phyloP scores from a whole-genome alignment of 1,284 basidiomycete species.

The Xanthoconium separans region DNA sequence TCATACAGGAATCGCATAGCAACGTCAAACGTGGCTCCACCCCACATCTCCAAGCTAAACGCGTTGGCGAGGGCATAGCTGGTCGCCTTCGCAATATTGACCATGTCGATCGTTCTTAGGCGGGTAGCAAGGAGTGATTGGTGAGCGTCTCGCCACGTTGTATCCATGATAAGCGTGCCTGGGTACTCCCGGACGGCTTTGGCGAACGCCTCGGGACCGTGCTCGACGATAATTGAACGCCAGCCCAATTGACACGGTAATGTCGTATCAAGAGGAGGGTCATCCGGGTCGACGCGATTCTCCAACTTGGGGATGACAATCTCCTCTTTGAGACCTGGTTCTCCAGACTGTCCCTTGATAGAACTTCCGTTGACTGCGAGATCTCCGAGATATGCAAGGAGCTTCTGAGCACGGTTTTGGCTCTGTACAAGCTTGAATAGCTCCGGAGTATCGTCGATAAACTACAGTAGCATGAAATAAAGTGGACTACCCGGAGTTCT shows the following conservation, averaged over 20 bases:
- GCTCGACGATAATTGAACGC: conserved; percentile 98
- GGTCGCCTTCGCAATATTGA: conserved; percentile 98
- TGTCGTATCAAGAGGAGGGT: conserved; percentile 75
- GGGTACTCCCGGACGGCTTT: conserved; percentile 97
- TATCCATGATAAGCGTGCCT: conserved; percentile 96
- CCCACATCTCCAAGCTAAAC: conserved; percentile 99
- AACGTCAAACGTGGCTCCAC: conserved; percentile 99
- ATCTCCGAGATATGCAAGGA: conserved; percentile 96
- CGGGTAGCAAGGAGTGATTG: conserved; percentile 97
- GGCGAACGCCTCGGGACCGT: conserved; percentile 98
- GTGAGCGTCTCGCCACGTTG: conserved; percentile 99
- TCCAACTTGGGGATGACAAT: conserved; percentile 82
- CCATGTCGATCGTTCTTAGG: conserved; percentile 95
- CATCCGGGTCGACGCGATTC: conserved; percentile 77
- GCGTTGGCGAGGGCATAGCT: conserved; percentile 94
- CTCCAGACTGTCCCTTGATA: conserved; percentile 91
- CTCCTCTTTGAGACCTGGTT: conserved; percentile 93
- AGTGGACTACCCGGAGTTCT: neutral
- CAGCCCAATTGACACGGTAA: conserved; percentile 88
- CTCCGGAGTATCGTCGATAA: conserved; percentile 99
- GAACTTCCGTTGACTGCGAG: conserved; percentile 97
- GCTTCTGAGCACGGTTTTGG: conserved; percentile 98
- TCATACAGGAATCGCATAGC: conserved; percentile 99
- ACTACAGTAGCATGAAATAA: conserved; percentile 46
- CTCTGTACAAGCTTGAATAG: conserved; percentile 98